Conservation (phyloP, 2,329 filamentous ascomycete species). For the Thielaviopsis euricoi region DNA sequence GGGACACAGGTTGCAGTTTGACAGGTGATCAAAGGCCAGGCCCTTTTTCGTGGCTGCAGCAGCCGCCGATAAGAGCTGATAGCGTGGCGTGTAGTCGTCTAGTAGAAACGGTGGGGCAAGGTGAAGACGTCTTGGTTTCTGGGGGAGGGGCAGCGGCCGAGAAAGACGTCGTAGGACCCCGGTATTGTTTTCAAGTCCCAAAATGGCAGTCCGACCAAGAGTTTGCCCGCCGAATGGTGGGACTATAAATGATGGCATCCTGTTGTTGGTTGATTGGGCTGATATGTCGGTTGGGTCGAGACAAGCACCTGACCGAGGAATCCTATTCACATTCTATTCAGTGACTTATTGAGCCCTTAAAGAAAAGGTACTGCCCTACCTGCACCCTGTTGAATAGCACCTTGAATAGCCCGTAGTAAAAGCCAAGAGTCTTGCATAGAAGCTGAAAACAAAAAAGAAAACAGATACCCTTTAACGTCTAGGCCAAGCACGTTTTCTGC, state of each 20-base stretch:
- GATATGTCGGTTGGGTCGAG: neutral
- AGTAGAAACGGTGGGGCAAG: constrained; percentile 52
- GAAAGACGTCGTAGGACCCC: neutral
- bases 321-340: neutral
- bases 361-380: too few relatives aligned
- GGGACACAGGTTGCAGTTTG: constrained; percentile 69
- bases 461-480: too few relatives aligned
- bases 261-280: neutral
- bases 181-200: neutral
- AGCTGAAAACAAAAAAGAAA: too few relatives aligned
- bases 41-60: constrained; percentile 61
- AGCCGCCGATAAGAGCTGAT: constrained; percentile 48
- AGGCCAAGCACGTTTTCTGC: too few relatives aligned
- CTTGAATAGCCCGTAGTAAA: too few relatives aligned
- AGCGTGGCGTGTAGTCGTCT: constrained; percentile 57
- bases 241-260: neutral
- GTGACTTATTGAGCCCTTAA: neutral
- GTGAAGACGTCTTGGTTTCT: constrained; percentile 22
- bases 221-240: neutral
- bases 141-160: neutral
- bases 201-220: neutral
- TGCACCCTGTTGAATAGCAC: too few relatives aligned
- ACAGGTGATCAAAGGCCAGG: constrained; percentile 55
- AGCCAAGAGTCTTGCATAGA: too few relatives aligned
- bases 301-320: neutral